Evolutionary conservation across 1,139 yeast species (phyloP), one percentile per base, ranked within the genome.

Genomic region (Pichia norvegensis): DNA sequence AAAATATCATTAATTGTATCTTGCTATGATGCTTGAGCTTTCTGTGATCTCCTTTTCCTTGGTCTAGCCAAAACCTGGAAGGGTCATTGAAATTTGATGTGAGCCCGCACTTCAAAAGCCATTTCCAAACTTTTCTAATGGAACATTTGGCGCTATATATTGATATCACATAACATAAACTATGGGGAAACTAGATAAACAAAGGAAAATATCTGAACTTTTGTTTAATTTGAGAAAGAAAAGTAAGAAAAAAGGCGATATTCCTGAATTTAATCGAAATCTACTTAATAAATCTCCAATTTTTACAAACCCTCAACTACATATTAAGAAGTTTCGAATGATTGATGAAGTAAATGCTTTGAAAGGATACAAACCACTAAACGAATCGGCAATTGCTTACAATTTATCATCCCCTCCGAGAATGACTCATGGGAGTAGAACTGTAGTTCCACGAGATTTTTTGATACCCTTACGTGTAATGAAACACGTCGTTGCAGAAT

Each of bases 391-490:
- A 3, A 54, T 54, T 42, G 61, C 60, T 4, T 35, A 36, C 3
- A n/a, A 45, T 4, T 31, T 61, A 2, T 35, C 49, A 0, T 51
- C 62, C 1, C 63, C 64, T 9, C 47, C 54, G 1, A 47, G 65
- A 43, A 48, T 50, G 50, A 43, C 52, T 2, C 48, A 50, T n/a
- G 42, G 46, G 4, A 46, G 56, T 0, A 49, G 62, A 29, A 41
- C 52, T 1, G 54, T 51, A 3, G 45, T 61, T 2, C 65, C 66
- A 3, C 43, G 58, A 27, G 55, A 50, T 31, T 44, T 59, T 2
- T 44, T 61, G 10, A 22, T 53, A 0, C 56, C 56, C 5, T 38
- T 61, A 36, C 46, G 52, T 7, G 17, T 55, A 9, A 51, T 53
- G 21, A 42, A 54, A 27, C 50, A 54, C 41, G 38, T 46, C 29